Evolutionary conservation across 2,329 filamentous ascomycete genomes (phyloP), one percentile per base, ranked within the genome.

Genomic region (Pseudogymnoascus sp.): DNA sequence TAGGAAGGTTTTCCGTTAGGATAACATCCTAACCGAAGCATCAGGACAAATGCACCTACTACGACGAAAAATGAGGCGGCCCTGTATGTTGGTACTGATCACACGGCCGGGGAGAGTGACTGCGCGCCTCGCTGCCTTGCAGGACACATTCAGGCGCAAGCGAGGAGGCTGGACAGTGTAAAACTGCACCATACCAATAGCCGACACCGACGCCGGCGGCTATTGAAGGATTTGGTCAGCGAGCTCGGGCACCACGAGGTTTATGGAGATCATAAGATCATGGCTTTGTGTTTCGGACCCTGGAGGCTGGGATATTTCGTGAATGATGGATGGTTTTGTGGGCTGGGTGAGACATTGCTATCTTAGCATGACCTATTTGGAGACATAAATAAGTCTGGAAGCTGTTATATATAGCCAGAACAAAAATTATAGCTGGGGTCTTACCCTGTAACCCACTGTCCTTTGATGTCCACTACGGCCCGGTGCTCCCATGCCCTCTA

Each of bases 311-410:
- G 29, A 33, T 33, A 55, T 55, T 21, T 33, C 48, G 9, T 15
- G 27, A 17, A 17, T 55, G 29, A 55, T 8, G 29, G 2, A 21
- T 21, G 21, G 3, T 21, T 21, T 21, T 21, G 21, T 21, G 21
- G 44, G n/a, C 48, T 55, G 15, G 48, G 29, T 55, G 15, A 55
- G 48, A 55, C 48, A 55, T 13, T 15, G 25, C 48, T 55, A 21
- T 55, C 29, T 55, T 55, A 55, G 48, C 48, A 55, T 55, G 48
- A 55, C 48, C 48, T 33, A 33, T 55, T 55, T 33, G 17, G 17
- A 33, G 48, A 33, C 48, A 33, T 4, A 3, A 17, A 17, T 12
- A 2, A n/a, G 17, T 55, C 29, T 33, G 35, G 29, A 33, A 33
- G 7, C 31, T 17, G 2, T 4, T 17, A 21, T 33, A 55, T 55